A percentile compares a stretch with the other conserved stretches of the same genome.
These are phyloP conservation scores for Ochromonadaceae sp. DNA, from an alignment of 352 stramenopile genomes.

Conservation along the genomic window DNA sequence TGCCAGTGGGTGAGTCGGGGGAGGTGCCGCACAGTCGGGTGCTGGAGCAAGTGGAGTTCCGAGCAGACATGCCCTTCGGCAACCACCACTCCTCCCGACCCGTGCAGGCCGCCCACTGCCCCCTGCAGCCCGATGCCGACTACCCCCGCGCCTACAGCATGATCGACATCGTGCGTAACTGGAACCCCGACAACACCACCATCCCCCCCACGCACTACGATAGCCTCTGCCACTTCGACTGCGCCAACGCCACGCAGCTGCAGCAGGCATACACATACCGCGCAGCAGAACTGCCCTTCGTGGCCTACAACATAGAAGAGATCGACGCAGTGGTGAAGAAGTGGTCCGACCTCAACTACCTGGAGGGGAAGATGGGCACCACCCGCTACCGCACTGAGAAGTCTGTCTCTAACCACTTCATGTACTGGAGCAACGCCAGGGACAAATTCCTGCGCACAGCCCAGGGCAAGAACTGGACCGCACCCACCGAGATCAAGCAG, in stretches of 20 bases:
- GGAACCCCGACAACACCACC: conserved; percentile 46
- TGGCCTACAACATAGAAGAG: conserved; percentile 68
- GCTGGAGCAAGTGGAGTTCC: too few species aligned
- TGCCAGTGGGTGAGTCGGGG: too few species aligned
- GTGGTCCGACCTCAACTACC: conserved; percentile 63
- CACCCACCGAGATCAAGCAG: conserved; percentile 43
- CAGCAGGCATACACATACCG: conserved; percentile 62
- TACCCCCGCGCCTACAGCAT: conserved; percentile 53
- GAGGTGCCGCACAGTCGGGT: too few species aligned
- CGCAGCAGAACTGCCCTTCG: conserved; percentile 77
- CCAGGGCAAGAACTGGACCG: conserved; percentile 35
- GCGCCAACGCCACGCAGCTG: conserved; percentile 54
- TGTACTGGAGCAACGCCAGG: conserved; percentile 62
- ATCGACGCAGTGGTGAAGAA: conserved; percentile 45
- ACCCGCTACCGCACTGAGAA: conserved; percentile 39
- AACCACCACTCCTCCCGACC: background rate
- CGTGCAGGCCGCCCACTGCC: conserved; percentile 24
- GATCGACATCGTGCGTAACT: conserved; percentile 52
- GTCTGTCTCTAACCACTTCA: conserved; percentile 76
- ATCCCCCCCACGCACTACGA: conserved; percentile 23
- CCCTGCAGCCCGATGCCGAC: conserved; percentile 12
- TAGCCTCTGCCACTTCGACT: conserved; percentile 32
- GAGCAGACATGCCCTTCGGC: background rate
- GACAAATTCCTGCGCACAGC: conserved; percentile 18
- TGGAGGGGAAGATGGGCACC: conserved; percentile 41